phyloP scores from a whole-genome alignment of 441 rosid genomes.

The Brassica balearica region DNA sequence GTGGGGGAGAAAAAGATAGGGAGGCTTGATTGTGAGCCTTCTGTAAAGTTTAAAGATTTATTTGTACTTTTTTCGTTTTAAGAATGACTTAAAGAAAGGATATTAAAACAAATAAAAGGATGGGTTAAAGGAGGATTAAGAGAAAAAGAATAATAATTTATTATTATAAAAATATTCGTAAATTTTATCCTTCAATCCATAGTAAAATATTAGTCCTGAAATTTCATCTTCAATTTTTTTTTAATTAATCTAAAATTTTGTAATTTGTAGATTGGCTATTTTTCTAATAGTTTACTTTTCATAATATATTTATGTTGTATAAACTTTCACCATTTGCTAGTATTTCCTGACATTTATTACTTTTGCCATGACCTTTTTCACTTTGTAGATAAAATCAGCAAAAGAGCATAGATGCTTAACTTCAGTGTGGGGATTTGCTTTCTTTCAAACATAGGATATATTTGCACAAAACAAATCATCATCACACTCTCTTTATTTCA shows the following conservation, averaged over 20 bases:
- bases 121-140: slow-evolving; percentile 31
- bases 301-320: not conserved
- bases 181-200: not conserved
- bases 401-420: slow-evolving; percentile 71
- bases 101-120: slow-evolving; percentile 19
- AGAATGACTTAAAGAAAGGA: slow-evolving; percentile 30
- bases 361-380: slow-evolving; percentile 4
- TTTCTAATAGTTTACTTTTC: not conserved
- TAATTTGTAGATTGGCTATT: not conserved
- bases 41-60: slow-evolving; percentile 13
- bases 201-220: not conserved
- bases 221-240: not conserved
- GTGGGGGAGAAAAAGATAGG: slow-evolving; percentile 28
- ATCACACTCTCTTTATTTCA: not conserved
- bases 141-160: not conserved
- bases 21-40: slow-evolving; percentile 38
- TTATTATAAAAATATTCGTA: not conserved
- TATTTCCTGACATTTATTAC: slow-evolving; percentile 15
- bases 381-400: slow-evolving; percentile 29
- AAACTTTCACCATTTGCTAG: slow-evolving; percentile 11
- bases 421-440: slow-evolving; percentile 58
- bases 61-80: slow-evolving; percentile 3
- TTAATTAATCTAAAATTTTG: not conserved
- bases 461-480: slow-evolving; percentile 25
- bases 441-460: slow-evolving; percentile 29